Evolutionary conservation across 2,329 filamentous ascomycete species (phyloP), one percentile per base, ranked within the genome.

Genomic region (Claviceps pazoutovae): DNA sequence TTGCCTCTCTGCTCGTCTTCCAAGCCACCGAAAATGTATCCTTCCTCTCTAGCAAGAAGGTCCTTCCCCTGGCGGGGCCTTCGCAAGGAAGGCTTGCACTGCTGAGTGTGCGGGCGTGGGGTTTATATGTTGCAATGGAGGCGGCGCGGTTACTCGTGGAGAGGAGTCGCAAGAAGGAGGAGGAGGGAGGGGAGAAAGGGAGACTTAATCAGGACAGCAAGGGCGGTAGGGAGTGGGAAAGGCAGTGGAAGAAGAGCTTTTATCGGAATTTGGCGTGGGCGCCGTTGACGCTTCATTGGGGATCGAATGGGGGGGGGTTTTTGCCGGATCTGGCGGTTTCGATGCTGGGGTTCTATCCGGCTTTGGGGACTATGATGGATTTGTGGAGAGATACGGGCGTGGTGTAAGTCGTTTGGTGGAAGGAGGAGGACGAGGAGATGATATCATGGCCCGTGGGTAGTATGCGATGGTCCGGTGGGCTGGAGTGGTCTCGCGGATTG

Each of bases 241-340:
- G 58, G 13, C 63, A 70, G 54, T 89, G 79, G 79, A 82, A 77
- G 73, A 80, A 76, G 62, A 78, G 83, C 61, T 68, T 91, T 50
- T 72, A 81, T 19, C 76, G 82, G 43, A 89, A 88, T 67, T 63
- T 80, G 55, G 82, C 84, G 36, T 95, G 87, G 81, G 80, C 86
- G 52, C 88, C 90, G 36, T 72, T 95, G 64, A 91, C 87, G 55
- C 62, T 91, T 26, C 88, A 96, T 70, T 95, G 86, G 84, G 84
- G 87, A 60, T 53, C 51, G 3, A 66, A 83, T 42, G 80, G 86
- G 54, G 71, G 78, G 52, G 87, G 86, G 6, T 58, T 65, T 41
- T 58, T 76, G 50, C 64, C 66, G 38, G 73, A 76, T 44, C 55
- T 68, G 30, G 57, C 63, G 3, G 60, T 76, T 17, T 65, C 67